phyloP scores from a whole-genome alignment of 805 yeast species.

The Kregervanrija fluxuum region DNA sequence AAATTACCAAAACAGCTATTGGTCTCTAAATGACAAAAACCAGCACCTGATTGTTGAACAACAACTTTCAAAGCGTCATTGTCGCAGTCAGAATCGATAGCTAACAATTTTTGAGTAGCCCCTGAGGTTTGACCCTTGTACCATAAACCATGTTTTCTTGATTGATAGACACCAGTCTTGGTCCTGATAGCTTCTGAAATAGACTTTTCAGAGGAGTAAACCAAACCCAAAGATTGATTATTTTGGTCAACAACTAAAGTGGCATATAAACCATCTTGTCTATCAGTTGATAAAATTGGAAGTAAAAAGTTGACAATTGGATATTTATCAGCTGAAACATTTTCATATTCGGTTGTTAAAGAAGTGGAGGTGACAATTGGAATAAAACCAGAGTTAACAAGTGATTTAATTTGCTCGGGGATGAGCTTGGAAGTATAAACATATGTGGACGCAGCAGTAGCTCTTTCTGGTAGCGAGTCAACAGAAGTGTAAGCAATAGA shows the following conservation, averaged over 20 bases:
- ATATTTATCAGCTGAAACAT: constrained; percentile 25
- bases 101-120: constrained; percentile 72
- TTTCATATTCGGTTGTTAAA: constrained; percentile 30
- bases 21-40: constrained; percentile 86
- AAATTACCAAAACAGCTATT: constrained; percentile 75
- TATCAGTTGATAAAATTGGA: constrained; percentile 62
- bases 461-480: not conserved
- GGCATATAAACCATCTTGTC: constrained; percentile 78
- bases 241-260: constrained; percentile 70
- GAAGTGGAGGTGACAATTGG: constrained; percentile 26
- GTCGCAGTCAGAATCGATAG: constrained; percentile 80
- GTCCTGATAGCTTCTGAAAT: constrained; percentile 75
- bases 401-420: constrained; percentile 10
- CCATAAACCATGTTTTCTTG: constrained; percentile 91
- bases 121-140: constrained; percentile 96
- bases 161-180: constrained; percentile 86
- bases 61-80: constrained; percentile 82
- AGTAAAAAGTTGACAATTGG: constrained; percentile 34
- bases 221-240: constrained; percentile 78
- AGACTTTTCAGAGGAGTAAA: constrained; percentile 81
- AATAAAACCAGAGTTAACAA: constrained; percentile 29
- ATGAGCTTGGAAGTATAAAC: constrained; percentile 7
- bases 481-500: constrained; percentile 12
- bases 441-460: constrained; percentile 1
- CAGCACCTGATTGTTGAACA: constrained; percentile 79